Evolutionary conservation across 495 filamentous ascomycete species (phyloP), one percentile per base, ranked within the genome.

Genomic region (Gamarada debralockiae): DNA sequence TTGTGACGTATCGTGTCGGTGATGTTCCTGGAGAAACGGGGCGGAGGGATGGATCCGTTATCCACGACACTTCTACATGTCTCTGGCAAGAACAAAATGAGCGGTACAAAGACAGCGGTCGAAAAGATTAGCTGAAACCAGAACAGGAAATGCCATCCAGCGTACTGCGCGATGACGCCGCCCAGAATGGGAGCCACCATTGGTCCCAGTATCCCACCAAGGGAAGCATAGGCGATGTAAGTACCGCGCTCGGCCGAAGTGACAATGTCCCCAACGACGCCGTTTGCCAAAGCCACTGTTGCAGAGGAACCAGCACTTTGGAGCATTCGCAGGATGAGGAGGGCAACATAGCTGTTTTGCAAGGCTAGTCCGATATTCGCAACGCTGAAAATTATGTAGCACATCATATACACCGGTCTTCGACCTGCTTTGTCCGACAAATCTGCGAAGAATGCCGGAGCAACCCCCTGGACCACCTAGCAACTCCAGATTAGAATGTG

Each of bases 121-220:
- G 72, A 68, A 25, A 81, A 65, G 18, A 85, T 83, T 38, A 72
- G 60, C 22, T 89, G 65, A 46, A 89, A 85, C 80, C 80, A 87
- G 62, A 89, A 90, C 25, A 86, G 83, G 40, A 69, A 70, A 22
- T 82, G 69, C 86, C 85, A 89, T 1, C 83, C 83, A 1, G 84
- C 66, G 36, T 71, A 83, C 34, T 85, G 69, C 8, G 71, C 67
- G 13, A 89, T 60, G 1, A 81, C 56, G 1, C 84, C 85, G 12
- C 85, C 84, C 5, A 89, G 72, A 14, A 85, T 69, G 0, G 82
- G 82, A 3, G 78, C 79, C 3, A 86, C 50, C 0, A 78, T 70
- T 2, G 81, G 79, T 0, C 77, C 80, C n/a, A 75, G 9, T 0
- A 57, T 60, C 3, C 54, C 61, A 17, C 63, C 66, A 18, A 71